A percentile compares a stretch with the other conserved stretches of the same genome.
Conservation (phyloP, 345 rosid genomes). For the Kernera saxatilis region DNA sequence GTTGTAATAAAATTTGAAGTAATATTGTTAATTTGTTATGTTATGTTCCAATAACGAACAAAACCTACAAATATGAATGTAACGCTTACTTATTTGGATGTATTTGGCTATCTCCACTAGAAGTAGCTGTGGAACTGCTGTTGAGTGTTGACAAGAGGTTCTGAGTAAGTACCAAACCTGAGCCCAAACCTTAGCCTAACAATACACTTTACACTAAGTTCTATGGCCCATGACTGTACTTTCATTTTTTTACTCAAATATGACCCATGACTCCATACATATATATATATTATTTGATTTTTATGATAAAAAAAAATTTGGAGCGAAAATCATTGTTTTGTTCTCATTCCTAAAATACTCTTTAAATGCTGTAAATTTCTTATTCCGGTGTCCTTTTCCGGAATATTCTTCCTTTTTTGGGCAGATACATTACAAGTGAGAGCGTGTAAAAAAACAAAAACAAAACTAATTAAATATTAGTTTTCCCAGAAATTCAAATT, state of each 20-base stretch:
- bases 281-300: no score
- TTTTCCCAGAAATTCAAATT: conserved; percentile 31
- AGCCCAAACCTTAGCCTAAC: background rate
- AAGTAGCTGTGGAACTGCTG: no score
- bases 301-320: no score
- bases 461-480: background rate
- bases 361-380: background rate
- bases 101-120: background rate
- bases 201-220: background rate
- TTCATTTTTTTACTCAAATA: background rate
- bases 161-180: no score
- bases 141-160: no score
- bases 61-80: conserved; percentile 4
- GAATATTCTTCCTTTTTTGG: background rate
- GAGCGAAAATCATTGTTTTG: no score
- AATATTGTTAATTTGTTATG: background rate
- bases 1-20: background rate
- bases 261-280: background rate
- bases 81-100: background rate
- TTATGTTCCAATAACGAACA: background rate
- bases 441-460: background rate
- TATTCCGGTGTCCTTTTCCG: background rate
- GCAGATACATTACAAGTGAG: background rate
- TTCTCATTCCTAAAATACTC: background rate
- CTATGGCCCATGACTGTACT: background rate